These are phyloP conservation scores for Leccinum subfulvum DNA, from an alignment of 1,284 basidiomycete species.

Conservation along the genomic window DNA sequence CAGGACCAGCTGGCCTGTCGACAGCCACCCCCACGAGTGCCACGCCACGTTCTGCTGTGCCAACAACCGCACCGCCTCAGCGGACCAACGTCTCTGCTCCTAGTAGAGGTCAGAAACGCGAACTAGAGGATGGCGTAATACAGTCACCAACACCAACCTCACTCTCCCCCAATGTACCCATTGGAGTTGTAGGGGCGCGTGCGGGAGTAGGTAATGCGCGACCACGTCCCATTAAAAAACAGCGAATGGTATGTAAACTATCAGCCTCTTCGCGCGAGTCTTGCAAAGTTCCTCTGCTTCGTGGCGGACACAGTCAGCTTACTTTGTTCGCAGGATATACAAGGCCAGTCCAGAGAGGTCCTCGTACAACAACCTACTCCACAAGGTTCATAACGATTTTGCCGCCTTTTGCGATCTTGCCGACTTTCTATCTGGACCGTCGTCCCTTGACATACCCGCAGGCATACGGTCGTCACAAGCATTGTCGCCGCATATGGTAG, in stretches of 20 bases:
- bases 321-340: constrained; percentile 35
- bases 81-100: constrained; percentile 21
- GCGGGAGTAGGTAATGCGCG: constrained; percentile 55
- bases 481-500: constrained; percentile 10
- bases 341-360: constrained; percentile 41
- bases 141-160: constrained; percentile 23
- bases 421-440: constrained; percentile 11
- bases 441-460: constrained; percentile 10
- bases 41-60: constrained; percentile 32
- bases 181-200: constrained; percentile 44
- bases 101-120: constrained; percentile 52
- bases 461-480: constrained; percentile 5
- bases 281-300: background rate
- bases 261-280: background rate
- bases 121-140: constrained; percentile 38
- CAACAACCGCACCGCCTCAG: constrained; percentile 25
- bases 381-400: constrained; percentile 38
- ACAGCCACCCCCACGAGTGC: constrained; percentile 33
- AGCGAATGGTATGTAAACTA: constrained; percentile 56
- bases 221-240: constrained; percentile 74
- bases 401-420: constrained; percentile 2
- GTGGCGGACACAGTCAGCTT: constrained; percentile 10
- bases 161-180: constrained; percentile 31
- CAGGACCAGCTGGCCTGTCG: constrained; percentile 17
- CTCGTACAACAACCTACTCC: constrained; percentile 48